Conservation (phyloP, 2,329 filamentous ascomycete genomes). For the Epicoccum nigrum region DNA sequence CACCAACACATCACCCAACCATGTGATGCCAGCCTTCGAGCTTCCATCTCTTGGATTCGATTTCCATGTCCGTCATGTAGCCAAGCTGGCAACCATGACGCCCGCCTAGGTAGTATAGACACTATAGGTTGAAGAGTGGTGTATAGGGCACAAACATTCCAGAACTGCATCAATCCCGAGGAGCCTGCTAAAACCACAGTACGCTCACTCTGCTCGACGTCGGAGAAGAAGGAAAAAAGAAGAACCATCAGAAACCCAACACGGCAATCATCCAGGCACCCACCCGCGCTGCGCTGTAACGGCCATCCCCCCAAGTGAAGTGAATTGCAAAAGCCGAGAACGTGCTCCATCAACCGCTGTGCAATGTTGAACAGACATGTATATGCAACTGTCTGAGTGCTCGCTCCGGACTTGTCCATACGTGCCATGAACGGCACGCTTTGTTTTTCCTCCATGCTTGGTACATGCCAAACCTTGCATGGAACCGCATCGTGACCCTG, state of each 20-base stretch:
- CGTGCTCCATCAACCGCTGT: conserved; percentile 4
- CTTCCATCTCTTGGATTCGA: conserved; percentile 9
- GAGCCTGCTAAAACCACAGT: conserved; percentile 4
- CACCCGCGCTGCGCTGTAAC: too few relatives aligned
- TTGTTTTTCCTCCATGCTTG: background rate
- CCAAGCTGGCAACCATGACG: conserved; percentile 9
- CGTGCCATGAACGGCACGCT: background rate
- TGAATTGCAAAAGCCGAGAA: background rate
- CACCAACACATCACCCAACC: background rate
- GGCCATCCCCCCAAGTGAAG: background rate
- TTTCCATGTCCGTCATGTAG: conserved; percentile 20
- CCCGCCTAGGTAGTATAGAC: conserved; percentile 31
- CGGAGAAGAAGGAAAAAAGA: background rate
- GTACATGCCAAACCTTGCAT: conserved; percentile 1
- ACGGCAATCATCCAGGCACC: conserved; percentile 3
- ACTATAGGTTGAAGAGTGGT: conserved; percentile 28
- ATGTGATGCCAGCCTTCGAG: background rate
- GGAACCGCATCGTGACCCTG: background rate
- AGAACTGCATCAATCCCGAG: conserved; percentile 16
- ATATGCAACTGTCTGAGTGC: background rate
- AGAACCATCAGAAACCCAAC: conserved; percentile 8
- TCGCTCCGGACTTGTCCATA: conserved; percentile 3
- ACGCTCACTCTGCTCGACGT: conserved; percentile 1
- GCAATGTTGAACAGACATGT: conserved; percentile 15
- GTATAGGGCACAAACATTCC: conserved; percentile 32